phyloP scores from a whole-genome alignment of 768 basidiomycete genomes.

The Sporobolomyces pararoseus region DNA sequence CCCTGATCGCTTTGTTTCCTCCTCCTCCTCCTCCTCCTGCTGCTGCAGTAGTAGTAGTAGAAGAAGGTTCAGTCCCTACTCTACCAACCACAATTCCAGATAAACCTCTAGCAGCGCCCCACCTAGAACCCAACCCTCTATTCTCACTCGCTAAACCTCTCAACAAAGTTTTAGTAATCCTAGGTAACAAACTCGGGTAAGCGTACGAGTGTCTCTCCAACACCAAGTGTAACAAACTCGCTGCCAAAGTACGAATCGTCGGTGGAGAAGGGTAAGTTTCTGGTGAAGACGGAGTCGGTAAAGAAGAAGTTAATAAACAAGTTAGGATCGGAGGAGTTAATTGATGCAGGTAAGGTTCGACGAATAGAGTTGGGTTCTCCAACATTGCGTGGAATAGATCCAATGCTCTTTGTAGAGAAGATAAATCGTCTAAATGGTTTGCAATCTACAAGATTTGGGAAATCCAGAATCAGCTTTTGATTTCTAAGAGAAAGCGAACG shows the following conservation, averaged over 20 bases:
- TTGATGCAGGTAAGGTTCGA: slow-evolving; percentile 98
- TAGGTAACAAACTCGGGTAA: slow-evolving; percentile 77
- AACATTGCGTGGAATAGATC: slow-evolving; percentile 80
- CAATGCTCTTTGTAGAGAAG: slow-evolving; percentile 71
- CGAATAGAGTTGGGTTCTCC: slow-evolving; percentile 80
- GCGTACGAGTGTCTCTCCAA: slow-evolving; percentile 79
- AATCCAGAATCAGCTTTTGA: neutral
- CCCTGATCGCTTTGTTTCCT: slow-evolving; percentile 30
- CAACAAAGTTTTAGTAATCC: slow-evolving; percentile 89
- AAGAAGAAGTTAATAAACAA: slow-evolving; percentile 77
- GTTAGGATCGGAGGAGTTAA: slow-evolving; percentile 88
- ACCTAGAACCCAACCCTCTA: slow-evolving; percentile 63
- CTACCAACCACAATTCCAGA: slow-evolving; percentile 22
- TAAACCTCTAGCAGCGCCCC: slow-evolving; percentile 84
- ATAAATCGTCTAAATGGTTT: slow-evolving; percentile 57
- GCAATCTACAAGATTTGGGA: slow-evolving; percentile 54
- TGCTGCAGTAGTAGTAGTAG: slow-evolving; percentile 25
- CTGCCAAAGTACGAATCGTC: slow-evolving; percentile 67
- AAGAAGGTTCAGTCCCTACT: slow-evolving; percentile 39
- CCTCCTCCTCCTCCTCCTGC: slow-evolving; percentile 20
- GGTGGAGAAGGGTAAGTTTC: slow-evolving; percentile 29
- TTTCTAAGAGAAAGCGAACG: neutral
- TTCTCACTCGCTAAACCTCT: slow-evolving; percentile 64
- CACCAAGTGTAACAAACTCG: slow-evolving; percentile 76
- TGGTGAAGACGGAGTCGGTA: slow-evolving; percentile 60